Base-by-base conservation (phyloP, 1,139 yeast species). In the Suhomyces guaymorum region DNA sequence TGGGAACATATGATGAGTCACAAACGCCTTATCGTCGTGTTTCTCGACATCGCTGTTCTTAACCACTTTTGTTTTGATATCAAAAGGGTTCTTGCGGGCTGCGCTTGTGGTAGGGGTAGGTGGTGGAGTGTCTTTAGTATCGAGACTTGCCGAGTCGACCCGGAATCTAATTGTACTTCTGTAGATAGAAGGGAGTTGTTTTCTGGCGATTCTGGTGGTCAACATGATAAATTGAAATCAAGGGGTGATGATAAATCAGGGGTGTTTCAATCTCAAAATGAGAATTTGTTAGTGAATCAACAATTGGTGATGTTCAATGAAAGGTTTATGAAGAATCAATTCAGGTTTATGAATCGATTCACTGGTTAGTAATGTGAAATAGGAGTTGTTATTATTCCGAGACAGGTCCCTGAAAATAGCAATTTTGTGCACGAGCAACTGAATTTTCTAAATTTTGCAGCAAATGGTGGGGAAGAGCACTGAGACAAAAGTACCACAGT, bases 1-100 rank as follows among this genome's bases (percentile, higher is more conserved):
- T 2, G 74, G 68, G 61, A 80, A 82, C 12, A 73, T 55, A 1
- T 81, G 73, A 39, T 67, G 71, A 8, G 75, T 66, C 24, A 66
- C 56, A 39, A 57, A 63, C 21, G 49, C 28, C 22, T 44, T 47
- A 40, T 62, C 66, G 35, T 57, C 53, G 28, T 53, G 57, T 35
- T 56, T 60, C n/a, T 41, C 46, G 15, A 54, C 49, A 18, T 55
- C 65, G 3, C 48, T 34, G 15, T 59, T 53, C 15, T 45, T 41
- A 13, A 56, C 43, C 8, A 66, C 49, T 38, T 50, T 54, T 25
- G 73, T 66, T n/a, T 57, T 44, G 26, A 65, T 58, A 30, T 55
- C 55, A 10, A 63, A 30, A 5, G 18, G 20, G 11, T 22, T 25
- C 15, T n/a, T 25, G 16, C 24, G 24, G 14, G 24, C 14, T 17